phyloP scores from a whole-genome alignment of 73 alveolate genomes.

The Paraurostyla sp. region DNA sequence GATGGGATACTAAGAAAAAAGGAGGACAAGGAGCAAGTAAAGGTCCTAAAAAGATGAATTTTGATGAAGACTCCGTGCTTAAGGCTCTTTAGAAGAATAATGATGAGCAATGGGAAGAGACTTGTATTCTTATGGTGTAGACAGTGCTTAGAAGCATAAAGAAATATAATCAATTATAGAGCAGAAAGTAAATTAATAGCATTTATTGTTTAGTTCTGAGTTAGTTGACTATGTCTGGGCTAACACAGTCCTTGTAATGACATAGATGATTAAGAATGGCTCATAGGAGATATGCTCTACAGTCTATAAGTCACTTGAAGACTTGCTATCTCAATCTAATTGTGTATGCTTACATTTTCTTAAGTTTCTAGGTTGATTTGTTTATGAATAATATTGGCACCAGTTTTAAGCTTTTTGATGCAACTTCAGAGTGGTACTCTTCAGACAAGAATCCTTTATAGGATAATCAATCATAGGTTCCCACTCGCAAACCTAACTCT shows the following conservation, averaged over 20 bases:
- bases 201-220: not conserved
- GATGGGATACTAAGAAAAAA: slow-evolving; percentile 40
- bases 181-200: slow-evolving; percentile 7
- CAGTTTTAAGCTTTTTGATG: slow-evolving; percentile 43
- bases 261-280: slow-evolving; percentile 31
- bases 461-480: no score
- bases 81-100: slow-evolving; percentile 55
- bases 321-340: slow-evolving; percentile 25
- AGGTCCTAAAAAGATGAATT: slow-evolving; percentile 40
- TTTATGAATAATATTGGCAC: slow-evolving; percentile 41
- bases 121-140: slow-evolving; percentile 56
- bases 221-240: slow-evolving; percentile 31
- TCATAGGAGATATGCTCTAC: slow-evolving; percentile 39
- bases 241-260: not conserved
- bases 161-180: slow-evolving; percentile 53
- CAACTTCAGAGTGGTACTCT: slow-evolving; percentile 57
- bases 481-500: slow-evolving; percentile 22
- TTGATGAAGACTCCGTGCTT: slow-evolving; percentile 69
- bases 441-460: no score
- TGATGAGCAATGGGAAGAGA: slow-evolving; percentile 78
- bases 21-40: slow-evolving; percentile 44
- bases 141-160: slow-evolving; percentile 53
- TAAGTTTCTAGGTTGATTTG: slow-evolving; percentile 1
- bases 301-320: slow-evolving; percentile 33
- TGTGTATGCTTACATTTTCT: not conserved